Evolutionary conservation across 805 yeast genomes (phyloP).

Genomic region (Wickerhamiella dianesei): DNA sequence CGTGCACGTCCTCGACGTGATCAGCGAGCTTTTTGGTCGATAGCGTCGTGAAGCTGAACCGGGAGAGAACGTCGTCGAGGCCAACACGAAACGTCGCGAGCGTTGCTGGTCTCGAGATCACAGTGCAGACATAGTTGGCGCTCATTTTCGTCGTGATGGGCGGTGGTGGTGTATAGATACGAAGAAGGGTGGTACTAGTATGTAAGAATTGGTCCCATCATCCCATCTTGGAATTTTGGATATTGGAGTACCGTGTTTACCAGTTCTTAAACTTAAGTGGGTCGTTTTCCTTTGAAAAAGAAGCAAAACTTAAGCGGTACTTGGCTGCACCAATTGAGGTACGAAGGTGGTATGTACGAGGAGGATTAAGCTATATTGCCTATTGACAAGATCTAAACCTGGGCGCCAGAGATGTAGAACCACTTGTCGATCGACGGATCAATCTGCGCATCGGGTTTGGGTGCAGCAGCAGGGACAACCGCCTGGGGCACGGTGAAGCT

Average conservation of each 20-base stretch:
- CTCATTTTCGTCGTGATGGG: neutral
- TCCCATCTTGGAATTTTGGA: too few species aligned
- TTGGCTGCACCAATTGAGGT: neutral
- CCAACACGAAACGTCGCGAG: neutral
- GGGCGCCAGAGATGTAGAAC: slow-evolving; percentile 71
- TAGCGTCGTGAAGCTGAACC: neutral
- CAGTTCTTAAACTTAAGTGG: too few species aligned
- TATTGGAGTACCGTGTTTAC: too few species aligned
- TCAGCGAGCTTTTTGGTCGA: neutral
- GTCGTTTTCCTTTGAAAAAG: too few species aligned
- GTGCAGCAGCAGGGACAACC: slow-evolving; percentile 55
- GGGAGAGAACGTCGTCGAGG: neutral
- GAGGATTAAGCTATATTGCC: too few species aligned
- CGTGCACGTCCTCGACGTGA: neutral
- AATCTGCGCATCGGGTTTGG: slow-evolving; percentile 78
- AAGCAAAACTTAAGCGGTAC: too few species aligned
- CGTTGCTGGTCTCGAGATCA: neutral
- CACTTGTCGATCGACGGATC: slow-evolving; percentile 95
- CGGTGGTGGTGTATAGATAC: neutral
- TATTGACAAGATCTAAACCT: too few species aligned
- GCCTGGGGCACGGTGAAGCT: slow-evolving; percentile 18
- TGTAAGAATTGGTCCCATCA: too few species aligned
- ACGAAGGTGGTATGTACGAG: neutral
- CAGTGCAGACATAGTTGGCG: neutral
- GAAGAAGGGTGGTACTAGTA: too few species aligned